phyloP scores from a whole-genome alignment of 306 rosid genomes.

The Elaeagnus macrophylla region DNA sequence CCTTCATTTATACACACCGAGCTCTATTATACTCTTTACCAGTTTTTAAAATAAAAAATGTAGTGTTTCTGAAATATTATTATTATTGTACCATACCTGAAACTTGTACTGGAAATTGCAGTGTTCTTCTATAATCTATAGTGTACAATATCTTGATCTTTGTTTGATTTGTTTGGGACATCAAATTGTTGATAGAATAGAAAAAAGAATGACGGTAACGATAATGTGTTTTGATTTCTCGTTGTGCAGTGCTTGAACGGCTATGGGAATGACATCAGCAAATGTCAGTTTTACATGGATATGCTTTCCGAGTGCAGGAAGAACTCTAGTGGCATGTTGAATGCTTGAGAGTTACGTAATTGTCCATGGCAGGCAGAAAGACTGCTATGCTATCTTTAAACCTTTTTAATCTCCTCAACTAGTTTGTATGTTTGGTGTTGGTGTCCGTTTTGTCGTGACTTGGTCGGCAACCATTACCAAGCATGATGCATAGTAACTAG shows the following conservation, averaged over 20 bases:
- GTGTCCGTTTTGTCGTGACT: constrained; percentile 3
- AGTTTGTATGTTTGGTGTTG: neutral
- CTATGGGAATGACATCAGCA: constrained; percentile 72
- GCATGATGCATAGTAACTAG: too few relatives aligned
- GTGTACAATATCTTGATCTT: too few relatives aligned
- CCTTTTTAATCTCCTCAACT: neutral
- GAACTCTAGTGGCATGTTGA: constrained; percentile 51
- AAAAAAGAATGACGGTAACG: too few relatives aligned
- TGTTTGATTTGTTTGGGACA: too few relatives aligned
- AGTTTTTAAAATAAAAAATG: too few relatives aligned
- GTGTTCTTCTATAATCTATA: too few relatives aligned
- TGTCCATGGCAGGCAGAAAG: neutral
- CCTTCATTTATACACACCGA: too few relatives aligned
- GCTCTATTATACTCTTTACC: too few relatives aligned
- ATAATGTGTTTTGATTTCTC: neutral
- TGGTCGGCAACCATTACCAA: neutral
- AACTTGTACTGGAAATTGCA: too few relatives aligned
- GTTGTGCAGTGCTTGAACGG: constrained; percentile 63
- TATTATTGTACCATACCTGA: too few relatives aligned
- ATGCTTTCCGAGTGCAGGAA: constrained; percentile 74
- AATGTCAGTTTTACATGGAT: constrained; percentile 95
- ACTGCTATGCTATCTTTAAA: constrained; percentile 8
- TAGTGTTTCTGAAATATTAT: too few relatives aligned
- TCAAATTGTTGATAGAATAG: too few relatives aligned
- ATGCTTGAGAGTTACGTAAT: constrained; percentile 26